Evolutionary conservation across 2,329 filamentous ascomycete genomes (phyloP).

Genomic region (Fusarium hainanense): DNA sequence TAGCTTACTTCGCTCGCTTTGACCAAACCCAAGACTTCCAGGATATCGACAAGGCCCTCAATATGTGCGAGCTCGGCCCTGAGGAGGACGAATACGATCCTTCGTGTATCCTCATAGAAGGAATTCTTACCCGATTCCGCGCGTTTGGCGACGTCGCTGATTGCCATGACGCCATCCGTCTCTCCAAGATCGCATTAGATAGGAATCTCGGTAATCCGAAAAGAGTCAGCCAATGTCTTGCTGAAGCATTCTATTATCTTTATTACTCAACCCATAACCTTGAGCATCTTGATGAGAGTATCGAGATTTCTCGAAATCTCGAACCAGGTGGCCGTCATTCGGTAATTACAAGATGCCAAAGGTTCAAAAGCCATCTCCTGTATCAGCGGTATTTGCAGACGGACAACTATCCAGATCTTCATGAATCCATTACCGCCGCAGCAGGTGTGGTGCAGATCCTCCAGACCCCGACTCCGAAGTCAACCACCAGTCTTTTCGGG

Average conservation of each 20-base stretch:
- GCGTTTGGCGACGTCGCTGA: background rate
- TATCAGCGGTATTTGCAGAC: background rate
- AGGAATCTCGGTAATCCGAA: background rate
- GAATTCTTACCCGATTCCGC: background rate
- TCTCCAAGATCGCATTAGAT: background rate
- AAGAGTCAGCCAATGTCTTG: background rate
- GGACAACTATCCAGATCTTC: fast-evolving
- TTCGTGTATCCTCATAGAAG: background rate
- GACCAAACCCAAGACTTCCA: background rate
- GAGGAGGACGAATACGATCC: background rate
- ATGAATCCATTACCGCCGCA: background rate
- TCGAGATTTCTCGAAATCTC: background rate
- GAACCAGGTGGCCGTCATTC: background rate
- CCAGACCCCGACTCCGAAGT: background rate
- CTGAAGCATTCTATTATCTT: background rate
- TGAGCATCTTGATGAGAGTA: background rate
- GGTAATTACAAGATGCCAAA: background rate
- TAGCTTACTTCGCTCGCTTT: background rate
- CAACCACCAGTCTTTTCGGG: fast-evolving
- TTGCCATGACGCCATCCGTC: background rate
- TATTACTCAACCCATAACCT: background rate
- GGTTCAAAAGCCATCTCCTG: background rate
- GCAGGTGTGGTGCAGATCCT: background rate
- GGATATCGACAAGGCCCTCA: background rate
- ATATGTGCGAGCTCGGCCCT: fast-evolving